phyloP scores from a whole-genome alignment of 2,329 filamentous ascomycete species.

The Microsporum ferrugineum region DNA sequence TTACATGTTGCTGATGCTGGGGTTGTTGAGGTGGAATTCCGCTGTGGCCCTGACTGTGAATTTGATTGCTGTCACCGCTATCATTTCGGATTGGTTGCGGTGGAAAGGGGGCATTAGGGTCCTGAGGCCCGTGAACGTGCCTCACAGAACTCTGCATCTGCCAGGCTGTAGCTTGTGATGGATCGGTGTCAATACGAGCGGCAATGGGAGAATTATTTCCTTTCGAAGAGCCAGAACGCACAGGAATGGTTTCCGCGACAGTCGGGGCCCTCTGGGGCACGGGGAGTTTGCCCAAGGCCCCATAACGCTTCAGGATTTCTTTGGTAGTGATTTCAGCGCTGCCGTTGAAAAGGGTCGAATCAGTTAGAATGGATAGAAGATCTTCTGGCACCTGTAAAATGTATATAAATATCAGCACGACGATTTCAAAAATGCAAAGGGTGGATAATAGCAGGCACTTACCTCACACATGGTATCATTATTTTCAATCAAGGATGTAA shows the following conservation, averaged over 20 bases:
- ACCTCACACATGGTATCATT: slow-evolving; percentile 98
- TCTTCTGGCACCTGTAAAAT: slow-evolving; percentile 72
- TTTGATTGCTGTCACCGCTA: slow-evolving; percentile 24
- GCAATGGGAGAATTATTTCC: slow-evolving; percentile 39
- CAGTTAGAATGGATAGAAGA: slow-evolving; percentile 71
- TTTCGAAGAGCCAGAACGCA: slow-evolving; percentile 30
- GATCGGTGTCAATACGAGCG: slow-evolving; percentile 72
- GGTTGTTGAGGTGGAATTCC: slow-evolving; percentile 18
- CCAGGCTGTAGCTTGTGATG: slow-evolving; percentile 56
- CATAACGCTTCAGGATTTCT: slow-evolving; percentile 89
- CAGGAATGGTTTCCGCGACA: slow-evolving; percentile 46
- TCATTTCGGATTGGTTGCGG: slow-evolving; percentile 12
- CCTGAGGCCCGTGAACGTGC: slow-evolving; percentile 48
- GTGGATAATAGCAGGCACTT: not conserved
- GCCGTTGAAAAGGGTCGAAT: slow-evolving; percentile 69
- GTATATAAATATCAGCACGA: not conserved
- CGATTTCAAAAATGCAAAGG: not conserved
- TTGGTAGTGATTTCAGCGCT: slow-evolving; percentile 86
- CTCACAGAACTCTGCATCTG: slow-evolving; percentile 75
- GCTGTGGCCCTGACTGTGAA: slow-evolving; percentile 18
- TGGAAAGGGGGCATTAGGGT: slow-evolving; percentile 8
- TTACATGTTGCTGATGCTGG: slow-evolving; percentile 12
- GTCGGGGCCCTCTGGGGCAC: slow-evolving; percentile 44
- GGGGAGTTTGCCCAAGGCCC: slow-evolving; percentile 61
- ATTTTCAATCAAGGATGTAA: slow-evolving; percentile 79